These are phyloP conservation scores for Bipolaris victoriae DNA, from an alignment of 2,329 filamentous ascomycete species.

Conservation along the genomic window DNA sequence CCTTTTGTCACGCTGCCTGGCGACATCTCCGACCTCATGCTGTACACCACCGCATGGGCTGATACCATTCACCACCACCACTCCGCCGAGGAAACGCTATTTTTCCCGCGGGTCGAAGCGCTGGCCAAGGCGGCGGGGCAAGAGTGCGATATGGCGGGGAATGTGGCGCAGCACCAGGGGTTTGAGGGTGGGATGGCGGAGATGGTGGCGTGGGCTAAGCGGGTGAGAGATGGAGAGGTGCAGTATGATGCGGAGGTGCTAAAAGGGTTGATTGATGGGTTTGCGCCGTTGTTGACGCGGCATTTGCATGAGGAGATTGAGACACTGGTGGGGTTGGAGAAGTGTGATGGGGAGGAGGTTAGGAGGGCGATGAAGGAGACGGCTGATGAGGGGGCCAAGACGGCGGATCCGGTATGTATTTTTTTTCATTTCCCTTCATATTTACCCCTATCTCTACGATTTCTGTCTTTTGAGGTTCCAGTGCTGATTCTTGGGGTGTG, in stretches of 20 bases:
- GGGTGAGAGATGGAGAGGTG: neutral
- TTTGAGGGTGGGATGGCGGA: slow-evolving; percentile 41
- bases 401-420: slow-evolving; percentile 16
- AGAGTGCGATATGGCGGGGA: slow-evolving; percentile 37
- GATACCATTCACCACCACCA: slow-evolving; percentile 49
- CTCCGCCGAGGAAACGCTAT: slow-evolving; percentile 40
- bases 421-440: no score
- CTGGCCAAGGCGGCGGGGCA: slow-evolving; percentile 32
- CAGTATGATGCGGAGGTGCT: slow-evolving; percentile 20
- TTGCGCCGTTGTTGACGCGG: slow-evolving; percentile 19
- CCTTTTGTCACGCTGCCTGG: slow-evolving; percentile 23
- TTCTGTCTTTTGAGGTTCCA: no score
- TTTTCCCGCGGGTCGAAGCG: slow-evolving; percentile 47
- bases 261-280: slow-evolving; percentile 22
- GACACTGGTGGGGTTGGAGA: slow-evolving; percentile 23
- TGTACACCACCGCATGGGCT: slow-evolving; percentile 42
- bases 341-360: slow-evolving; percentile 18
- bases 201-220: slow-evolving; percentile 31
- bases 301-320: slow-evolving; percentile 33
- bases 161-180: slow-evolving; percentile 43
- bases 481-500: neutral
- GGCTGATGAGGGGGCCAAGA: slow-evolving; percentile 1
- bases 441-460: no score
- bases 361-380: slow-evolving; percentile 12
- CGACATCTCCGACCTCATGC: slow-evolving; percentile 37